phyloP scores from a whole-genome alignment of 1,284 basidiomycete species.

The Melampsora larici-populina region DNA sequence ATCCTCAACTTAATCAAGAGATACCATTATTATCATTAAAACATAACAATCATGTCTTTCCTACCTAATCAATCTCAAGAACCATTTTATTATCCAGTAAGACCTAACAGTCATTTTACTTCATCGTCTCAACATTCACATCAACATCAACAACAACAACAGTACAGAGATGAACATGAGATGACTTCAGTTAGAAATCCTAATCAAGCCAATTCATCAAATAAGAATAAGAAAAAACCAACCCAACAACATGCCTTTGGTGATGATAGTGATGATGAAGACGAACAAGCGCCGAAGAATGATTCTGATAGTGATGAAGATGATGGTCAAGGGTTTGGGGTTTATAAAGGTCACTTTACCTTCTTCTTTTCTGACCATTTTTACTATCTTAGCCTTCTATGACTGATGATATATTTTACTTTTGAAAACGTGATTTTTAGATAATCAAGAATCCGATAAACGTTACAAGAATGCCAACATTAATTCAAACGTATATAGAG shows the following conservation, averaged over 20 bases:
- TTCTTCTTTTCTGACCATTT: background rate
- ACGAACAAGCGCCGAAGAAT: background rate
- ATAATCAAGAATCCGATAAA: background rate
- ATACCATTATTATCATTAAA: too few relatives aligned
- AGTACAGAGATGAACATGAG: background rate
- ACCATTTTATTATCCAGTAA: background rate
- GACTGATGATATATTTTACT: background rate
- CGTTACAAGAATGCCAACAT: background rate
- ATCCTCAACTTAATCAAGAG: too few relatives aligned
- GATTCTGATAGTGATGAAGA: conserved; percentile 16
- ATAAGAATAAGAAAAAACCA: background rate
- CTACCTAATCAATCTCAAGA: too few relatives aligned
- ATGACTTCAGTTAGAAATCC: background rate
- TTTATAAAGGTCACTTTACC: conserved; percentile 21
- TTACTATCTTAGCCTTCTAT: background rate
- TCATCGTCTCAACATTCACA: background rate
- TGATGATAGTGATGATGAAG: conserved; percentile 3
- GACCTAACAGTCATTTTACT: background rate
- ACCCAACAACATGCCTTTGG: conserved; percentile 1
- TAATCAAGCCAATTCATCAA: too few relatives aligned
- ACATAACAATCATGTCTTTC: background rate
- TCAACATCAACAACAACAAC: background rate
- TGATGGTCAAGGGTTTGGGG: conserved; percentile 19
- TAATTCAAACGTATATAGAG: background rate
- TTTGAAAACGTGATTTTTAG: background rate